Percentiles rank a stretch among this genome's conserved stretches.
These are phyloP conservation scores for Dendrobium officinale DNA, from an alignment of 106 monocot genomes.

Conservation along the genomic window DNA sequence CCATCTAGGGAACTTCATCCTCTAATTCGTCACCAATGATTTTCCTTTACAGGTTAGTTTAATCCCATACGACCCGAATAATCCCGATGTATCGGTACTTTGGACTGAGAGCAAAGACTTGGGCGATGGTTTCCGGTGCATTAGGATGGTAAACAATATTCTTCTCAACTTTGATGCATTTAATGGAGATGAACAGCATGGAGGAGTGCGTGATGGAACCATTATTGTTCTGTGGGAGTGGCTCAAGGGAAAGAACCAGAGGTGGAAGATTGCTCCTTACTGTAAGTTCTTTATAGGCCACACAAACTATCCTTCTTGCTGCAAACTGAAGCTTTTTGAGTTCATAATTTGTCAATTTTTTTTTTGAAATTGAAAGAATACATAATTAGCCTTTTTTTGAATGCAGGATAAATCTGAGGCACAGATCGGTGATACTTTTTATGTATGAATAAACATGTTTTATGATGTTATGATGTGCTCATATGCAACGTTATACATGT, in stretches of 20 bases:
- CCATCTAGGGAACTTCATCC: too few relatives aligned
- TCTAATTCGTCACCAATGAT: neutral
- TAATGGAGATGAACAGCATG: slow-evolving; percentile 26
- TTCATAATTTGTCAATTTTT: neutral
- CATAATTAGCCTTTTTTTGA: neutral
- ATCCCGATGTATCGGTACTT: slow-evolving; percentile 21
- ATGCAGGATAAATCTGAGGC: neutral
- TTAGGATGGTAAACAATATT: slow-evolving; percentile 35
- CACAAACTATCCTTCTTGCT: neutral
- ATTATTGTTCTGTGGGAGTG: slow-evolving; percentile 26
- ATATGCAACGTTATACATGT: neutral
- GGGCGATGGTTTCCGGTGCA: slow-evolving; percentile 28
- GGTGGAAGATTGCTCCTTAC: slow-evolving; percentile 35
- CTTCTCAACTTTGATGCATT: slow-evolving; percentile 33
- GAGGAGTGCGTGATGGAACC: slow-evolving; percentile 30
- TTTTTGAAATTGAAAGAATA: neutral
- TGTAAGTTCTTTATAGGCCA: slow-evolving; percentile 16
- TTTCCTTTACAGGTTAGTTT: slow-evolving; percentile 13
- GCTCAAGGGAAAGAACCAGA: slow-evolving; percentile 32
- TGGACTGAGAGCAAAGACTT: slow-evolving; percentile 30
- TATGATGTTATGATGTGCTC: neutral
- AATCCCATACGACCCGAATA: slow-evolving; percentile 20
- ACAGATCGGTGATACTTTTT: neutral
- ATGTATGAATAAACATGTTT: neutral
- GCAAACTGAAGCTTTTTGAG: neutral